Base-by-base conservation (phyloP, 495 filamentous ascomycete species). In the Aspergillus egyptiacus region DNA sequence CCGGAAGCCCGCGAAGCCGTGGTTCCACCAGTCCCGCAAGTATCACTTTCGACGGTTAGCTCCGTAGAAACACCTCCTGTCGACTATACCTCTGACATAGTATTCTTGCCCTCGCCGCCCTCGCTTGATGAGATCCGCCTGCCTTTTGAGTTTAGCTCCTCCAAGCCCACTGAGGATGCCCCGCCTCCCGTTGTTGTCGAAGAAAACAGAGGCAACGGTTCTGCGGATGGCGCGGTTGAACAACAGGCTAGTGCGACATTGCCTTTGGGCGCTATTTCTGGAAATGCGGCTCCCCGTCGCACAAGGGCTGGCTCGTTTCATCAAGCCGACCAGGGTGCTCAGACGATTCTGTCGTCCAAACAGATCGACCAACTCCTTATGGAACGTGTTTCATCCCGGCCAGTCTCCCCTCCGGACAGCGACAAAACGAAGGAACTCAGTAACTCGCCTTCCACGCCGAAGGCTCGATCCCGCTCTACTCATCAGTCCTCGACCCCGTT, bases 311-410 rank as follows among this genome's bases (percentile, higher is more conserved):
- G 53, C 6, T 56, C 54, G 24, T 75, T 70, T 53, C 66, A 73
- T 34, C 81, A 73, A 38, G 67, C 70, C 28, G 84, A 91, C 58
- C 83, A 88, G 46, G 76, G 78, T 39, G 78, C 80, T 11, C 88
- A 94, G 64, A 91, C 88, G 27, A 70, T 81, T 6, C 64, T 91
- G 27, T 90, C 86, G 11, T 79, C 82, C 0, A 77, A 84, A 33
- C 80, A 80, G 38, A 82, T 91, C 48, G 85, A 90, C 48, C 76
- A 77, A 39, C 67, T 87, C 44, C 63, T 88, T 11, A 75, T 75
- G 55, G 72, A 72, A 30, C 66, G 72, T 48, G 55, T 60, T 15
- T 58, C 60, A 40, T 33, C 37, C 45, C 62, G 57, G 44, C 65
- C 65, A 14, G 37, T 66, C 17, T 65, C 67, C 49, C 66, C 69